phyloP scores from a whole-genome alignment of 345 rosid genomes.

The Psidium guajava region DNA sequence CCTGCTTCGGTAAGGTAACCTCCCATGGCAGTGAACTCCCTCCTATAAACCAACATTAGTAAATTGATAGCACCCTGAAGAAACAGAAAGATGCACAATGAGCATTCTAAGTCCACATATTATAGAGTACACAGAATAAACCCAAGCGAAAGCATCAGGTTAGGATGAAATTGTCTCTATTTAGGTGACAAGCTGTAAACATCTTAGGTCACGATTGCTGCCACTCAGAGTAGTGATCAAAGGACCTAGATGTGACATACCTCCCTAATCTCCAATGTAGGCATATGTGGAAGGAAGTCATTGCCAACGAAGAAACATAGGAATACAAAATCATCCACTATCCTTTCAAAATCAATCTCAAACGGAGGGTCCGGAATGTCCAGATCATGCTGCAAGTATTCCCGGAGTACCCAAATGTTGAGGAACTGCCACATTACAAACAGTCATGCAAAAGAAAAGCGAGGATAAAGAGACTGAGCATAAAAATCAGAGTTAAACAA shows the following conservation, averaged over 20 bases:
- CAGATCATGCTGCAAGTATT: constrained; percentile 86
- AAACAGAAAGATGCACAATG: constrained; percentile 4
- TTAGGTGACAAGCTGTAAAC: not conserved
- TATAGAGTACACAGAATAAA: not conserved
- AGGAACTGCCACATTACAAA: constrained; percentile 51
- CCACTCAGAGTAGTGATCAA: not conserved
- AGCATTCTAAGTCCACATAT: not conserved
- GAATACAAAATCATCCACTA: constrained; percentile 97
- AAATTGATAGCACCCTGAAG: constrained; percentile 93
- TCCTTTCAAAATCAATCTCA: constrained; percentile 64
- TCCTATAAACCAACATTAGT: constrained; percentile 80
- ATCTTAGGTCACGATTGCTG: not conserved
- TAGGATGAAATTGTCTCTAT: not conserved
- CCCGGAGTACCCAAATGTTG: constrained; percentile 86
- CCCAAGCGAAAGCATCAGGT: not conserved
- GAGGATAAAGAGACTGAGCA: not conserved
- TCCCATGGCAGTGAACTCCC: constrained; percentile 85
- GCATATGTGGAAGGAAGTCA: constrained; percentile 99
- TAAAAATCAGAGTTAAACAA: not conserved
- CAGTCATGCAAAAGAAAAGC: not conserved
- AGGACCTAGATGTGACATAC: constrained; percentile 19
- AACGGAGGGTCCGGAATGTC: constrained; percentile 77
- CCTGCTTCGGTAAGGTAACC: constrained; percentile 98
- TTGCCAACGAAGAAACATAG: constrained; percentile 98
- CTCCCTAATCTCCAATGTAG: constrained; percentile 97